Conservation (phyloP, 345 rosid genomes). For the Carallia pectinifolia region DNA sequence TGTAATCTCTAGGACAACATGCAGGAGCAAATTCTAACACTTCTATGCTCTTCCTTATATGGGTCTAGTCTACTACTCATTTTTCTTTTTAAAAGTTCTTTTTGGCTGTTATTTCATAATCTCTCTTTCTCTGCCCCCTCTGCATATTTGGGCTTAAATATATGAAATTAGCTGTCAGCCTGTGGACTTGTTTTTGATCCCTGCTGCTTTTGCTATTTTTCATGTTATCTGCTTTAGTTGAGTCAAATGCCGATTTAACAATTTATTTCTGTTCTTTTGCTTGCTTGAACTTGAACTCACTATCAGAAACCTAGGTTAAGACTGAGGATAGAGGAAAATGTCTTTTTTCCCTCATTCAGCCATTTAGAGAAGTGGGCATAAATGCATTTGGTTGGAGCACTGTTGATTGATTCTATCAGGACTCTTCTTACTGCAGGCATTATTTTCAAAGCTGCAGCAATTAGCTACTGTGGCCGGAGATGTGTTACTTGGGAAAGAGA, state of each 20-base stretch:
- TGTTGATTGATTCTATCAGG: slow-evolving; percentile 5
- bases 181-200: neutral
- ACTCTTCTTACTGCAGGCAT: slow-evolving; percentile 55
- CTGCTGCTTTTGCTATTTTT: neutral
- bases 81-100: too few species aligned
- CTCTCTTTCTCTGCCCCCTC: too few species aligned
- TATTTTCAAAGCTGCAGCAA: slow-evolving; percentile 94
- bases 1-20: neutral
- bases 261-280: neutral
- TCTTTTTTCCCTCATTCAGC: neutral
- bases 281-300: neutral
- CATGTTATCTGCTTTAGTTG: neutral
- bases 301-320: neutral
- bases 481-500: slow-evolving; percentile 84
- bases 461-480: slow-evolving; percentile 93
- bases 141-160: too few species aligned
- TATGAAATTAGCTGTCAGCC: neutral
- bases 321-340: neutral
- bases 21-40: neutral
- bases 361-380: neutral
- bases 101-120: too few species aligned
- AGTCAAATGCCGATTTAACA: neutral
- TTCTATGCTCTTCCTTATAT: neutral
- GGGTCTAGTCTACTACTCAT: neutral
- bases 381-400: neutral